phyloP scores from a whole-genome alignment of 75 land plant species.

The Sequoiadendron giganteum region DNA sequence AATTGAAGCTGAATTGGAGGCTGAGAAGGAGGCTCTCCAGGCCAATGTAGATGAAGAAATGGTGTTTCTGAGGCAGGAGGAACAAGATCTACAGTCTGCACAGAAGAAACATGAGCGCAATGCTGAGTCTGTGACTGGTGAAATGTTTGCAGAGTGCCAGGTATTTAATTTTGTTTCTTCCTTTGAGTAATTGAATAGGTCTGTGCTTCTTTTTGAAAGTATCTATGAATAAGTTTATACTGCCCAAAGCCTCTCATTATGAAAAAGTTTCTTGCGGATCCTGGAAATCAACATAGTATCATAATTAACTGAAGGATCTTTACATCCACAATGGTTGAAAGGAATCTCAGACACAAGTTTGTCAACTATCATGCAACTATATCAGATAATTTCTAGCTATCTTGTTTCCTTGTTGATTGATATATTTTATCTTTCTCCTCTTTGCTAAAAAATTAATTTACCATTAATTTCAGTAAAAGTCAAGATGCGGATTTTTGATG shows the following conservation, averaged over 20 bases:
- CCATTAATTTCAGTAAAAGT: not conserved
- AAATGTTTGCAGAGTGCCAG: constrained; percentile 99
- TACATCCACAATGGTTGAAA: not conserved
- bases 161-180: constrained; percentile 20
- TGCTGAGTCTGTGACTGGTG: constrained; percentile 93
- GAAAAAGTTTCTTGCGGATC: not conserved
- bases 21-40: constrained; percentile 31
- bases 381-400: not conserved
- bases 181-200: not conserved
- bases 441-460: not conserved
- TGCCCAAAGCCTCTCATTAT: not conserved
- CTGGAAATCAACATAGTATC: not conserved
- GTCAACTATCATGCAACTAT: not conserved
- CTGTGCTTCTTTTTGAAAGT: not conserved
- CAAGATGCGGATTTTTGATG: not conserved
- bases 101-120: constrained; percentile 84
- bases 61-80: constrained; percentile 56
- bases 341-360: not conserved
- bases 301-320: too few species aligned
- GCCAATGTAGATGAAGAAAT: constrained; percentile 60
- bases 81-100: constrained; percentile 55
- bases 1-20: constrained; percentile 37
- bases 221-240: not conserved
- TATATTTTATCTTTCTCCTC: not conserved
- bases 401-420: not conserved